Evolutionary conservation across 2,329 filamentous ascomycete species (phyloP), one percentile per base, ranked within the genome.

Genomic region (Cladophialophora exuberans): DNA sequence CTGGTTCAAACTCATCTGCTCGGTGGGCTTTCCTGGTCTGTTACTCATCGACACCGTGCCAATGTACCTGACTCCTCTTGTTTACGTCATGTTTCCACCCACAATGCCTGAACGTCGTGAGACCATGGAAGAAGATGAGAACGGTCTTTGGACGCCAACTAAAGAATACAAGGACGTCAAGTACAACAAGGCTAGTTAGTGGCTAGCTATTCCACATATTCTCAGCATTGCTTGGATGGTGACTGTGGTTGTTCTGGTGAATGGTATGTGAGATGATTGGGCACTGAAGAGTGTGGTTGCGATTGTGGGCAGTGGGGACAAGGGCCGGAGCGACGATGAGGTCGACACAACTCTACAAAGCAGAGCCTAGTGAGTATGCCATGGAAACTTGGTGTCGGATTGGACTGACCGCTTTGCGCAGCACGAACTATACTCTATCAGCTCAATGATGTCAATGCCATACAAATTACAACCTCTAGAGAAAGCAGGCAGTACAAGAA

Each of bases 81-180:
- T 53, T 18, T 62, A 62, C 43, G 42, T 44, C 43, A 54, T 61
- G 23, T 59, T 54, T 26, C 60, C 60, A 48, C 60, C 60, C 31
- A 57, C 42, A 4, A 60, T 61, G 58, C 58, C 58, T 25, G 30
- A 36, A 3, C 52, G 58, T 23, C 58, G 58, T 20, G 52, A 56
- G 13, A 49, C 47, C 26, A 58, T 61, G 58, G 22, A 48, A 11
- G 36, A 46, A 6, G 49, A 58, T 11, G 30, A 56, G 17, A 49
- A 18, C 4, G 47, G 48, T 2, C 26, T 58, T 6, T 61, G 55
- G 54, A 48, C 39, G 22, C 35, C 58, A 22, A 39, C 30, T 13
- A 17, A 25, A 5, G 20, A 49, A 20, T 52, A 22, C 48, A 61
- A 51, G 18, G 20, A 30, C 18, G 52, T 58, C 41, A 51, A 39